phyloP scores from a whole-genome alignment of 768 basidiomycete species.

The Pulveroboletus sp. region DNA sequence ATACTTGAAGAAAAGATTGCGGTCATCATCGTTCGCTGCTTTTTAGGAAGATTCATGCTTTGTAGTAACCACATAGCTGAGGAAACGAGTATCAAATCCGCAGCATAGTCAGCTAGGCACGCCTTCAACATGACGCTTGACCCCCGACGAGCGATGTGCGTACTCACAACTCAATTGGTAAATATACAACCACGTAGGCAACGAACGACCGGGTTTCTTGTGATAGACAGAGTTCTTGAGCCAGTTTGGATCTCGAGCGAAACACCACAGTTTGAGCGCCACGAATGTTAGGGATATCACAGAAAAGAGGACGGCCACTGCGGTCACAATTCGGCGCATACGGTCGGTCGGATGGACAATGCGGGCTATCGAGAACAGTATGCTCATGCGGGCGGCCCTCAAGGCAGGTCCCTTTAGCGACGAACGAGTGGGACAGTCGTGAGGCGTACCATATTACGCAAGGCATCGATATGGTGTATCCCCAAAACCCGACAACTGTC shows the following conservation, averaged over 20 bases:
- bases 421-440: background rate
- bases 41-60: conserved; percentile 11
- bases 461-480: conserved; percentile 1
- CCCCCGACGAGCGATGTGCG: background rate
- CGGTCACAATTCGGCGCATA: conserved; percentile 8
- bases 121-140: background rate
- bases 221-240: background rate
- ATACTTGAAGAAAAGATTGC: conserved; percentile 9
- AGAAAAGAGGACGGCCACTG: conserved; percentile 6
- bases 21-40: conserved; percentile 13
- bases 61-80: conserved; percentile 9
- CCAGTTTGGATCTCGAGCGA: conserved; percentile 5
- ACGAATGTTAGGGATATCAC: conserved; percentile 4
- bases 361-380: conserved; percentile 19
- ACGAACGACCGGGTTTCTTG: background rate
- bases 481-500: conserved; percentile 13
- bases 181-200: conserved; percentile 5
- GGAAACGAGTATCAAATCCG: conserved; percentile 14
- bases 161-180: conserved; percentile 17
- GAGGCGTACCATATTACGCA: conserved; percentile 15
- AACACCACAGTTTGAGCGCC: conserved; percentile 12
- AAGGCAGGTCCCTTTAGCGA: background rate
- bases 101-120: conserved; percentile 19
- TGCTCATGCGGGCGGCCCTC: conserved; percentile 23
- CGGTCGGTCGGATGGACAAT: conserved; percentile 10